Evolutionary conservation across 352 stramenopile species (phyloP), one percentile per base, ranked within the genome.

Genomic region (Phytophthora pseudosyringae): DNA sequence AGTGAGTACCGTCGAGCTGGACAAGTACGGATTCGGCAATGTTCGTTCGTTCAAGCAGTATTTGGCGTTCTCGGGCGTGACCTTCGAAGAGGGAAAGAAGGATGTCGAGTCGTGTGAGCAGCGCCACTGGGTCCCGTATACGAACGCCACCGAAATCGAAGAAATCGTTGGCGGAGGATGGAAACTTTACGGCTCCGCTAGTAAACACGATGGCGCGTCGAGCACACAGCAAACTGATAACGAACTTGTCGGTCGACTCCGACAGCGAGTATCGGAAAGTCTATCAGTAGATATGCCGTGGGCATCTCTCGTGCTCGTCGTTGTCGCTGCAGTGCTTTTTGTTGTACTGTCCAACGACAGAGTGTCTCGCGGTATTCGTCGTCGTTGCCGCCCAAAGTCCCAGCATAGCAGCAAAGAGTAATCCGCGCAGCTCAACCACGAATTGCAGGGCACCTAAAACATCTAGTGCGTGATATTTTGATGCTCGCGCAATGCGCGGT

Each of bases 71-170:
- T 86, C 75, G 0, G 81, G 76, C 0, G 76, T 90, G 39, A 78
- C 68, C 3, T 86, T 89, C 32, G 68, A 69, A 32, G n/a, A 74
- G 29, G 68, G 67, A 9, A 73, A 78, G 50, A 80, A 79, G 53
- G 79, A 90, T 51, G 65, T 52, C 1, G 62, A 88, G n/a, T 86
- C 75, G 9, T 90, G 81, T 56, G 49, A 75, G 16, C 81, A 89
- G 47, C 71, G 86, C 10, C 78, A 89, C 51, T 88, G 80, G 80
- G 68, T 88, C 15, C 80, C 80, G 5, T 89, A 88, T 48, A 40
- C 54, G 16, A 56, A 88, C 36, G 57, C 79, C 0, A 67, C 54
- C 1, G 67, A 76, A 9, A 70, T 88, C 1, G 79, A 88, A 56
- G 18, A 64, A 38, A 69, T 89, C 44, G 65, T 89, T 1, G 73